phyloP scores from a whole-genome alignment of 2,329 filamentous ascomycete genomes.

The Penicillium hesseltinei region DNA sequence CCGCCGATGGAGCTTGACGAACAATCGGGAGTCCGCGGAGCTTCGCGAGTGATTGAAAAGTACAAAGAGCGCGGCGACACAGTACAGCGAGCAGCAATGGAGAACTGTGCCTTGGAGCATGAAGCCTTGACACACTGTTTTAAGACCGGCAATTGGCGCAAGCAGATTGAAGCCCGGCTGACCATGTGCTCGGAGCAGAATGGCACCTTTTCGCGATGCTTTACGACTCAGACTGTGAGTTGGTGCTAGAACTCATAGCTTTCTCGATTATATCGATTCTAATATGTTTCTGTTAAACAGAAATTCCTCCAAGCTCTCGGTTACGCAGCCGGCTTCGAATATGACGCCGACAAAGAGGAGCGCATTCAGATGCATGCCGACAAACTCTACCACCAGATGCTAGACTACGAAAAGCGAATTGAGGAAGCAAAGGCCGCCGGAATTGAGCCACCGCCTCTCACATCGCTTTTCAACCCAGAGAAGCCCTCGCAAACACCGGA shows the following conservation, averaged over 20 bases:
- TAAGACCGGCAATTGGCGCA: constrained; percentile 64
- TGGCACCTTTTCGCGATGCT: constrained; percentile 78
- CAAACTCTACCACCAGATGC: constrained; percentile 80
- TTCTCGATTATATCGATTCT: neutral
- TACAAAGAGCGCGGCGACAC: constrained; percentile 78
- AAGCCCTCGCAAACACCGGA: constrained; percentile 16
- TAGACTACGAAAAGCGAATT: constrained; percentile 74
- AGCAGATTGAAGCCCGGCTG: constrained; percentile 54
- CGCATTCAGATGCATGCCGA: constrained; percentile 96
- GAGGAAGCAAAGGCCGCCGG: constrained; percentile 54
- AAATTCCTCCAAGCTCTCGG: constrained; percentile 88
- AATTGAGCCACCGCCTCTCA: constrained; percentile 43
- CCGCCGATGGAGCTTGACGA: constrained; percentile 66
- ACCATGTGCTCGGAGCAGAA: constrained; percentile 81
- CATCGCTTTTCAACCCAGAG: constrained; percentile 46
- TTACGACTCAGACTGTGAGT: constrained; percentile 77
- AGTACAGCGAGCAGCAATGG: constrained; percentile 77
- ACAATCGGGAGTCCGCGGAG: constrained; percentile 70
- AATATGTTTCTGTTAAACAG: constrained; percentile 40
- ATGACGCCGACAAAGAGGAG: constrained; percentile 69
- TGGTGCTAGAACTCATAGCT: neutral
- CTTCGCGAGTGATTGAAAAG: constrained; percentile 76
- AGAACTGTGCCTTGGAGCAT: constrained; percentile 91
- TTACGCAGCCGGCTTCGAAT: constrained; percentile 69
- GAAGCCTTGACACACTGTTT: constrained; percentile 81